Base-by-base conservation (phyloP, 208 protist species). In the Endotrypanum monterogeii region DNA sequence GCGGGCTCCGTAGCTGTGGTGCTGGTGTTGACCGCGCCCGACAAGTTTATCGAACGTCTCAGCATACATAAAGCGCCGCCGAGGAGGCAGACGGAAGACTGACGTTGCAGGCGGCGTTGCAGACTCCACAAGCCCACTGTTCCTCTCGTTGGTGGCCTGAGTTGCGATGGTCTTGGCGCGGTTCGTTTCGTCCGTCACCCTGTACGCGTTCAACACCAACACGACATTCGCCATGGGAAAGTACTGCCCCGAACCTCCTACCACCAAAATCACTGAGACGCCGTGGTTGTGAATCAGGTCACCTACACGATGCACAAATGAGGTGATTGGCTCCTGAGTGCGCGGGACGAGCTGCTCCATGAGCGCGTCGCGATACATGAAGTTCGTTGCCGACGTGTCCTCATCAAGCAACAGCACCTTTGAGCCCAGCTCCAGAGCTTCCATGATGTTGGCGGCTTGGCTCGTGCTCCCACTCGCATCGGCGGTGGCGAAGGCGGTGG, bases 341-440 rank as follows among this genome's bases (percentile, higher is more conserved):
- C 73, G 71, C 50, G 89, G 79, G 32, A 99, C 96, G 50, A 99
- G 89, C 83, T 76, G 67, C 78, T 90, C 76, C 97, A 99, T 98
- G 25, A 90, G 80, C 39, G 73, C 70, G 73, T 98, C 95, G 11
- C 97, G 92, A 54, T 98, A 95, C 95, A 99, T 98, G 70, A 99
- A 97, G 87, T 99, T 99, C 41, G 97, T 99, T 4, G 98, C 97
- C 55, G 83, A 96, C 8, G 97, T 99, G 83, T 99, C 98, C 80
- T 99, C 98, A 81, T 99, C 98, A 18, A 99, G 86, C 39, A 99
- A 82, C 61, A 99, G 75, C 54, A 89, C 66, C 20, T 73, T 78
- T 41, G 84, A 79, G 48, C 96, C 97, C n/a, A 95, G 73, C 84
- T 99, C 98, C 50, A 99, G 76, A 37, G 91, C 92, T 69, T 99